Base-by-base conservation (phyloP, 2,329 filamentous ascomycete genomes). In the Sporothrix brunneoviolacea region DNA sequence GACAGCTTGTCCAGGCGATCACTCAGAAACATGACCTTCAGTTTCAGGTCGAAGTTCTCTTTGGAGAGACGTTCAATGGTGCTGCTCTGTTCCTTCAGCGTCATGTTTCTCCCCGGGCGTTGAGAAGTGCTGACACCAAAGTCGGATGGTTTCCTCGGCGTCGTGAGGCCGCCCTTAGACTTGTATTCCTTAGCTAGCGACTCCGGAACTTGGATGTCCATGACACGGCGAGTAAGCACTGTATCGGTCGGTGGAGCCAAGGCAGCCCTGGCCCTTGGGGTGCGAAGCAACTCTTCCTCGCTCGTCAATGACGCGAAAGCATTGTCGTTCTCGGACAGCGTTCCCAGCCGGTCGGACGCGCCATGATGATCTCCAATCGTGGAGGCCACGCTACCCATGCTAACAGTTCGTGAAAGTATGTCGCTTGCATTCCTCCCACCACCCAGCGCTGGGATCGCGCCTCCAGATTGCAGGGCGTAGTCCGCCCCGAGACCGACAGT, bases 1-100 rank as follows among this genome's bases (percentile, higher is more conserved):
- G 91, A 96, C 37, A 94, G 79, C 63, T 91, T 93, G 67, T 95
- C 90, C 18, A 98, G 72, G 2, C 91, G 86, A 65, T 97, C 88
- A 61, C 91, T 94, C 43, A 98, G 77, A 63, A 96, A 98, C 75
- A 96, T 94, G 57, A 97, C 93, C 65, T 95, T 94, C 68, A 97
- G 83, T 68, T 97, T 96, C 50, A 97, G 72, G 64, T 96, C 91
- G 64, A 97, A 98, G 58, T 98, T 98, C 66, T 98, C 93, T 69
- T 98, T 98, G 54, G 89, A 94, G 2, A 97, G 76, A 53, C 91
- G 83, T 67, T 98, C 93, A 57, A 98, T 96, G 13, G 91, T 97
- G 68, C 86, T 95, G 64, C 91, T 95, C 68, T 98, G 93, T 68
- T 98, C 93, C 66, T 96, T 97, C 36, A 98, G 72, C 0, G 93